These are phyloP conservation scores for Trapa incisa DNA, from an alignment of 345 rosid species.

Conservation along the genomic window DNA sequence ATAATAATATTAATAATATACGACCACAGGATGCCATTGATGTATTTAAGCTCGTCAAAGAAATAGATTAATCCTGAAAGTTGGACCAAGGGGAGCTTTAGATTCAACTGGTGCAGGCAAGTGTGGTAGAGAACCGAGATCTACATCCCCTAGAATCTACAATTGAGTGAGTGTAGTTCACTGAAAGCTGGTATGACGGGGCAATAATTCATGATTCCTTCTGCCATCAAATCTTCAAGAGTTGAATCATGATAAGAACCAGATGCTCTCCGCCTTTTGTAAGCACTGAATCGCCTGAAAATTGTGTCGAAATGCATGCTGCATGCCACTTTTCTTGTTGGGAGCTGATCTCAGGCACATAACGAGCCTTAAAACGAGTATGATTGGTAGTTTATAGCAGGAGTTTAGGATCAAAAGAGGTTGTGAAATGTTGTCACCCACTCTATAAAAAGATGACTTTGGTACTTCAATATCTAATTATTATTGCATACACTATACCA, in stretches of 20 bases:
- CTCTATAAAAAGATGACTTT: no score
- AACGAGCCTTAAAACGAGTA: background rate
- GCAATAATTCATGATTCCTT: constrained; percentile 33
- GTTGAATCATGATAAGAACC: constrained; percentile 29
- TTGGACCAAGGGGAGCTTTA: constrained; percentile 16
- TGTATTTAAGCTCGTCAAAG: background rate
- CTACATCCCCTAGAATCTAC: constrained; percentile 15
- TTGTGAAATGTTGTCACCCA: no score
- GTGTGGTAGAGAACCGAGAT: constrained; percentile 12
- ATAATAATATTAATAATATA: no score
- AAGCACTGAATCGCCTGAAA: constrained; percentile 8
- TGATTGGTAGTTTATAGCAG: no score
- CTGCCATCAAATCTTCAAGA: constrained; percentile 24
- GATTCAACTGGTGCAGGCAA: constrained; percentile 5
- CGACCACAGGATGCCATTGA: background rate
- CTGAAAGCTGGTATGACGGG: constrained; percentile 12
- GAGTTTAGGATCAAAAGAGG: no score
- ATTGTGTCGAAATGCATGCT: constrained; percentile 9
- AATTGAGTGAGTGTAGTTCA: constrained; percentile 9
- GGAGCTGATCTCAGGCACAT: background rate
- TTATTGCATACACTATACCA: no score
- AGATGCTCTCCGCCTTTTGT: constrained; percentile 16
- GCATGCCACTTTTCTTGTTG: background rate
- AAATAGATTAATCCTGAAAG: background rate
- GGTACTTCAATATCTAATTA: no score